Conservation (phyloP, 306 rosid species). For the Rosa persica region DNA sequence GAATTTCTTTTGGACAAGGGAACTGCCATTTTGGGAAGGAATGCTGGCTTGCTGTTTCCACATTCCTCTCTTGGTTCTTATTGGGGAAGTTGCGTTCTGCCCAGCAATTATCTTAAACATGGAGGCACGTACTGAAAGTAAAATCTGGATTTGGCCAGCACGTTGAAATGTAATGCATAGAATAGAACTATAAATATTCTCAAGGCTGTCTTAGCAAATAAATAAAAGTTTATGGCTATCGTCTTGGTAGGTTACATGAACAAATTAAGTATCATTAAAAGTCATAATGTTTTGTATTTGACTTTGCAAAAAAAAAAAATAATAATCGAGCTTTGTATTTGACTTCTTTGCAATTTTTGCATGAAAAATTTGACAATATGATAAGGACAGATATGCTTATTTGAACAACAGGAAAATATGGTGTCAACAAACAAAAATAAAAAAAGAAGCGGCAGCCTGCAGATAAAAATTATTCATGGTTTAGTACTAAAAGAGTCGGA, state of each 20-base stretch:
- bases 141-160: slow-evolving; percentile 24
- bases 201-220: not conserved
- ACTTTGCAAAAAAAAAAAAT: not conserved
- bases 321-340: not conserved
- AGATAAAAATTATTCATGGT: not conserved
- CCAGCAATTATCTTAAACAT: slow-evolving; percentile 28
- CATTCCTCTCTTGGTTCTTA: slow-evolving; percentile 15
- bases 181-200: not conserved
- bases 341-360: slow-evolving; percentile 1
- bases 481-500: not conserved
- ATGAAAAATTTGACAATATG: not conserved
- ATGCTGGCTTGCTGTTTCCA: slow-evolving; percentile 12
- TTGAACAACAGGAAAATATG: not conserved
- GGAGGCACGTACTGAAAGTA: slow-evolving; percentile 50
- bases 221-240: not conserved
- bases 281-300: not conserved
- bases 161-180: slow-evolving; percentile 21
- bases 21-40: slow-evolving; percentile 44
- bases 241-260: slow-evolving; percentile 12
- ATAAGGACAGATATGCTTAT: not conserved
- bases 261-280: not conserved
- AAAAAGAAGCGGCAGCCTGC: not conserved
- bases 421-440: not conserved
- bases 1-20: slow-evolving; percentile 45
- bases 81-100: slow-evolving; percentile 16